Percentiles rank a stretch among this genome's conserved stretches.
Conservation (phyloP, 495 filamentous ascomycete genomes). For the Neurospora sp. region DNA sequence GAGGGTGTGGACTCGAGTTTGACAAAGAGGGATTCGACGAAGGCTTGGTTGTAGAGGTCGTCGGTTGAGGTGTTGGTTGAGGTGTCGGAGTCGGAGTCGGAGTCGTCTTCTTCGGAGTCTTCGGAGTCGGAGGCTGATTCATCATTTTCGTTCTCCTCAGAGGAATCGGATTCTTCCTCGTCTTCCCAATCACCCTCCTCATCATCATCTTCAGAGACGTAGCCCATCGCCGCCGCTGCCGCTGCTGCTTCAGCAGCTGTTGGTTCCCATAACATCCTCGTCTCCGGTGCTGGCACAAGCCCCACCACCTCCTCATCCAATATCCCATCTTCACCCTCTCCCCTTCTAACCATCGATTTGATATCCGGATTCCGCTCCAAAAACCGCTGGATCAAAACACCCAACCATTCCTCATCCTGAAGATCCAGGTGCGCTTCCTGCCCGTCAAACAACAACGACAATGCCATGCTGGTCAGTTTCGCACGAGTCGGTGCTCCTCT, state of each 20-base stretch:
- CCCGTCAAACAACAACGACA: background rate
- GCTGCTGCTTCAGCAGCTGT: background rate
- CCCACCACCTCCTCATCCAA: no score
- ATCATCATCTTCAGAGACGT: background rate
- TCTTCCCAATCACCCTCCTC: background rate
- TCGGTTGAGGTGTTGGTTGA: background rate
- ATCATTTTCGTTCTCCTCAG: background rate
- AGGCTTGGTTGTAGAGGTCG: background rate
- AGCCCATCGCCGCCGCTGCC: background rate
- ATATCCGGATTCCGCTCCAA: background rate
- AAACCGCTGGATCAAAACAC: background rate
- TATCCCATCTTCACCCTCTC: background rate
- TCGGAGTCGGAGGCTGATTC: background rate
- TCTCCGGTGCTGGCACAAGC: no score
- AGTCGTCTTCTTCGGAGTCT: background rate
- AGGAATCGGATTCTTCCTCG: background rate
- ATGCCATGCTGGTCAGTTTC: background rate
- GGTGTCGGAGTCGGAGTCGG: background rate
- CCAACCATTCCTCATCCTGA: background rate
- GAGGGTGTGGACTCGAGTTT: background rate
- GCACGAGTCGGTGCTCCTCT: background rate
- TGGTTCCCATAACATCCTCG: background rate
- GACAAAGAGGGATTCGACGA: background rate
- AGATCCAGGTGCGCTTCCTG: background rate
- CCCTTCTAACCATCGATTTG: background rate